Percentiles rank a stretch among this genome's conserved stretches.
These are phyloP conservation scores for Dactylonectria estremocensis DNA, from an alignment of 2,329 filamentous ascomycete genomes.

Conservation along the genomic window DNA sequence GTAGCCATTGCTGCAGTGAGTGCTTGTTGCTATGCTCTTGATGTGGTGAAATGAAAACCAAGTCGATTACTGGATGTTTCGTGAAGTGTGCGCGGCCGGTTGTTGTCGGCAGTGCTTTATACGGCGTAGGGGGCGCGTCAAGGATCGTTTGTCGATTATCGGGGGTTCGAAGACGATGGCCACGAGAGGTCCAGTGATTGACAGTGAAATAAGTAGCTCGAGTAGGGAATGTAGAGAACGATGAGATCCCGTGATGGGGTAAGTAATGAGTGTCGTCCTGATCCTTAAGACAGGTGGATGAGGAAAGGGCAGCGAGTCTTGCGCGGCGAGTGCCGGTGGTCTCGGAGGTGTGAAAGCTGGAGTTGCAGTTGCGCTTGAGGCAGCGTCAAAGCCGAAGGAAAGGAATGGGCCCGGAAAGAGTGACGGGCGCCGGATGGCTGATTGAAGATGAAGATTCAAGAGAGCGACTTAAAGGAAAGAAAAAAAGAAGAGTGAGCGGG, in stretches of 20 bases:
- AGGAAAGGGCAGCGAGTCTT: slow-evolving; percentile 41
- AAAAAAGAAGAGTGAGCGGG: slow-evolving; percentile 58
- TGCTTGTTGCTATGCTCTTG: slow-evolving; percentile 40
- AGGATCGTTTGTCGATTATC: slow-evolving; percentile 31
- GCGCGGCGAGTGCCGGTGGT: slow-evolving; percentile 37
- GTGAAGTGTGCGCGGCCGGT: slow-evolving; percentile 27
- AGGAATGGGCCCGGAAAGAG: slow-evolving; percentile 67
- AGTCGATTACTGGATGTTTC: slow-evolving; percentile 34
- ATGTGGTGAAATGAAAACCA: slow-evolving; percentile 33
- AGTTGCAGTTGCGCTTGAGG: slow-evolving; percentile 42
- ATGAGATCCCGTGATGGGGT: slow-evolving; percentile 37
- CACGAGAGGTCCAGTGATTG: slow-evolving; percentile 32
- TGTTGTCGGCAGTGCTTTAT: slow-evolving; percentile 33
- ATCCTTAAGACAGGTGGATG: slow-evolving; percentile 38
- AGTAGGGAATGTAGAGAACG: slow-evolving; percentile 43
- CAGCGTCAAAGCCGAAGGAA: slow-evolving; percentile 55
- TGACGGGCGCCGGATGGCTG: slow-evolving; percentile 64
- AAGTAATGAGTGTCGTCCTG: slow-evolving; percentile 54
- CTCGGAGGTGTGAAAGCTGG: slow-evolving; percentile 41
- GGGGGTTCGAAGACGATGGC: slow-evolving; percentile 27
- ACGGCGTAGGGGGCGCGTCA: slow-evolving; percentile 8
- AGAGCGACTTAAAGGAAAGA: slow-evolving; percentile 67
- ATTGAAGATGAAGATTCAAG: slow-evolving; percentile 56
- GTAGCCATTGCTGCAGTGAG: slow-evolving; percentile 55
- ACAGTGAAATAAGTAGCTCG: slow-evolving; percentile 25